A percentile compares a stretch with the other conserved stretches of the same genome.
Evolutionary conservation across 2,329 filamentous ascomycete genomes (phyloP).

Genomic region (Pseudogymnoascus sp.): DNA sequence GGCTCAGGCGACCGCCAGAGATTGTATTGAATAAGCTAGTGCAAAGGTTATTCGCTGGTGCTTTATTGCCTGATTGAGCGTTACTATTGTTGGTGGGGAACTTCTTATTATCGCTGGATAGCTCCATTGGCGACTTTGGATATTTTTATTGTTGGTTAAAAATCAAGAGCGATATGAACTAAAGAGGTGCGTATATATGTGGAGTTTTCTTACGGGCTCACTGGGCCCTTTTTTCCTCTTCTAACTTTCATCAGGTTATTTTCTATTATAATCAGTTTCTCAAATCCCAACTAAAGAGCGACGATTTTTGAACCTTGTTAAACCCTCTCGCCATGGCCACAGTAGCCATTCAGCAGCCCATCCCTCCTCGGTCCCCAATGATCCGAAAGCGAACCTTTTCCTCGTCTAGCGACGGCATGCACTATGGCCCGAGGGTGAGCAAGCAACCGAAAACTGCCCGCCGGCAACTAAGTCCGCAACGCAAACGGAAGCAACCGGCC

Average conservation of each 20-base stretch:
- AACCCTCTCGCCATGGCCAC: constrained; percentile 7
- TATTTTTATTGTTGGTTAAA: background rate
- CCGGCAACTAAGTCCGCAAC: background rate
- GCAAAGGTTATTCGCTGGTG: background rate
- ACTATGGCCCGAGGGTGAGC: background rate
- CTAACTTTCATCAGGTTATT: background rate
- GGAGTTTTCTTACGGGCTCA: background rate
- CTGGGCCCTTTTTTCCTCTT: background rate
- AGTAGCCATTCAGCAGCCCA: constrained; percentile 21
- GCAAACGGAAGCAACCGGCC: background rate
- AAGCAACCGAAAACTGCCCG: constrained; percentile 4
- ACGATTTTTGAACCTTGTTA: background rate
- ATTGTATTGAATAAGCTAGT: background rate
- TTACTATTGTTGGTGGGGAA: background rate
- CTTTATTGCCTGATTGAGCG: background rate
- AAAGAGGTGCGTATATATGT: background rate
- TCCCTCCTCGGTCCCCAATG: constrained; percentile 25
- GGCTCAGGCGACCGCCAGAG: background rate
- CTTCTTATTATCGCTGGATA: background rate
- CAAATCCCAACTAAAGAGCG: background rate
- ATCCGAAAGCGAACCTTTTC: constrained; percentile 1
- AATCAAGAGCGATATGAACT: background rate
- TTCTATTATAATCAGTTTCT: background rate
- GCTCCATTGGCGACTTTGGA: background rate
- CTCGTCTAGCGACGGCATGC: constrained; percentile 4